Percentiles rank a stretch among this genome's conserved stretches.
phyloP scores from a whole-genome alignment of 257 asterid species.

The Misopates orontium region DNA sequence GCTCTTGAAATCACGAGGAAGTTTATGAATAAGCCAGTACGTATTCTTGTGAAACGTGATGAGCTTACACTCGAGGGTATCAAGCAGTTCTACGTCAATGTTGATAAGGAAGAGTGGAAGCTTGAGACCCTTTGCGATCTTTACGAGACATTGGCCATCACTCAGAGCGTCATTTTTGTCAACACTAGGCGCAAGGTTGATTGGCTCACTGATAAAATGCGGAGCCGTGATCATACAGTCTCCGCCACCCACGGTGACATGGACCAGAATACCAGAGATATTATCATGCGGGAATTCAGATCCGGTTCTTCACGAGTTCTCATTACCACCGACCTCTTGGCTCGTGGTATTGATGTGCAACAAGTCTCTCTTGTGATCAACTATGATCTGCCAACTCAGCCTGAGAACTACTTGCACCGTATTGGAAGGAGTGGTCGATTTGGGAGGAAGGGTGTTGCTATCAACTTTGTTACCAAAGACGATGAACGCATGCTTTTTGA shows the following conservation, averaged over 20 bases:
- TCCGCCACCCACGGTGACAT: constrained; percentile 62
- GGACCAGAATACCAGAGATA: constrained; percentile 65
- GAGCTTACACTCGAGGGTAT: constrained; percentile 59
- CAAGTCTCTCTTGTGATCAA: constrained; percentile 62
- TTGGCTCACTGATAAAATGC: constrained; percentile 62
- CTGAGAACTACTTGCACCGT: constrained; percentile 66
- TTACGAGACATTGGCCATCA: constrained; percentile 51
- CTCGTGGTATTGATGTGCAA: constrained; percentile 70
- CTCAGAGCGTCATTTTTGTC: constrained; percentile 63
- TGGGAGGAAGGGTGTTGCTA: constrained; percentile 71
- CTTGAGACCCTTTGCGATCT: constrained; percentile 58
- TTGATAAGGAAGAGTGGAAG: constrained; percentile 55
- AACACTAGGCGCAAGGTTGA: constrained; percentile 68
- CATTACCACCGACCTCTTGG: constrained; percentile 61
- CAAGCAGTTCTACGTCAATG: constrained; percentile 52
- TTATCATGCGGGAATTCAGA: constrained; percentile 62
- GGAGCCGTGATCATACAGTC: constrained; percentile 54
- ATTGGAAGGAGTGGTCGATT: constrained; percentile 64
- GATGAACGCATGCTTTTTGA: constrained; percentile 62
- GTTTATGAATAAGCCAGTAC: constrained; percentile 62
- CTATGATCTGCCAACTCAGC: constrained; percentile 63
- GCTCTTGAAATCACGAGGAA: constrained; percentile 68
- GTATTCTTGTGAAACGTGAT: constrained; percentile 61
- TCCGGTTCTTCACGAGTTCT: constrained; percentile 64
- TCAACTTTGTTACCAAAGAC: constrained; percentile 55